Evolutionary conservation across 805 yeast genomes (phyloP), one percentile per base, ranked within the genome.

Genomic region (Yarrowia sp.): DNA sequence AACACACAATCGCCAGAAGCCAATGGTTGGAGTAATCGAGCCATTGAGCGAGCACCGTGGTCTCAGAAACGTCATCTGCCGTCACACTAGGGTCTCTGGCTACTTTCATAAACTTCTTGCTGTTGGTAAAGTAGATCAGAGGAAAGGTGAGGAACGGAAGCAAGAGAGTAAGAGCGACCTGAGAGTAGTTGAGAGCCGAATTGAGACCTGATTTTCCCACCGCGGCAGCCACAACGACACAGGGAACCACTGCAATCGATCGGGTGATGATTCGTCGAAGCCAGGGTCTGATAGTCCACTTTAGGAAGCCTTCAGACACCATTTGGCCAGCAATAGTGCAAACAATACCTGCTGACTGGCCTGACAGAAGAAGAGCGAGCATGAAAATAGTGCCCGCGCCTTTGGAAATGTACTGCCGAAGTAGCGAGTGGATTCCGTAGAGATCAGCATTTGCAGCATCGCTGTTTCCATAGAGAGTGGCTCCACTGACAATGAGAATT

Each of bases 271-370:
- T 74, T 71, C 97, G 82, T 75, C 97, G 83, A 61, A 88, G 73
- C 90, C 96, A 88, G 3, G 97, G 97, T 70, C 82, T 83, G 49
- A 91, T 71, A 1, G 84, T 86, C 97, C 97, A 92, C 66, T 87
- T 84, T 46, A 93, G 80, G 74, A 91, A 94, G 0, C 98, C 98
- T 76, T 93, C 98, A 72, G 92, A 85, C 2, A 93, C 97, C 72
- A 93, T 87, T 77, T 93, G 96, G 10, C 97, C 97, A 0, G 96
- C 91, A 79, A 93, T 89, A 0, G 98, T 93, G 76, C 97, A 92
- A 2, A 92, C 93, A 50, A 93, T 86, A 60, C 97, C 97, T 0
- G 97, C 97, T 55, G 93, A 88, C 74, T 90, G 92, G 7, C 97
- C 97, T 68, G 95, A 88, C 69, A 90, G 85, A 46, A 93, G 79